Evolutionary conservation across 2,329 filamentous ascomycete genomes (phyloP).

Genomic region (Acephala macrosclerotiorum): DNA sequence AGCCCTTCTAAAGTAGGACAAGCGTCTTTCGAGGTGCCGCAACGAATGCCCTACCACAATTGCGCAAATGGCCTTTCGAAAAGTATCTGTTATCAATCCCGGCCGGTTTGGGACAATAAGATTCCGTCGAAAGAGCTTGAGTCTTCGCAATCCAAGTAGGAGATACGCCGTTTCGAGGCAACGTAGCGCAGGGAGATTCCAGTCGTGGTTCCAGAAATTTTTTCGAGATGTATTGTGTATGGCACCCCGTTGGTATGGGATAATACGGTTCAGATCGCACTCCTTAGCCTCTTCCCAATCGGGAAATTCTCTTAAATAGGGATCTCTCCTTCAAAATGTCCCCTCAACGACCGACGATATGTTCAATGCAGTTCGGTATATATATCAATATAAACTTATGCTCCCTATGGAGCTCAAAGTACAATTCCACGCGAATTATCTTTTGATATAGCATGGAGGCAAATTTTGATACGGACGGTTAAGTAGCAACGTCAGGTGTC

Average conservation of each 20-base stretch:
- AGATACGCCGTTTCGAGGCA: too few relatives aligned
- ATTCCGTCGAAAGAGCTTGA: too few relatives aligned
- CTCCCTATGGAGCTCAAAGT: slow-evolving; percentile 37
- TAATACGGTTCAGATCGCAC: not conserved
- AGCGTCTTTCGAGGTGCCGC: not conserved
- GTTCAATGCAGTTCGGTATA: slow-evolving; percentile 28
- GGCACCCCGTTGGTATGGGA: not conserved
- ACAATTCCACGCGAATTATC: slow-evolving; percentile 27
- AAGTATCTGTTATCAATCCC: too few relatives aligned
- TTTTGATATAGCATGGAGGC: slow-evolving; percentile 33
- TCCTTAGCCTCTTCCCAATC: not conserved
- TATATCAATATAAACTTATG: slow-evolving; percentile 38
- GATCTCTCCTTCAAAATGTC: not conserved
- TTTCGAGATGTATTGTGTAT: not conserved
- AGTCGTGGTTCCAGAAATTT: too few relatives aligned
- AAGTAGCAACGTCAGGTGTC: not conserved
- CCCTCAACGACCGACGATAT: slow-evolving; percentile 23
- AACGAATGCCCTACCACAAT: too few relatives aligned
- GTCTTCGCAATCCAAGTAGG: too few relatives aligned
- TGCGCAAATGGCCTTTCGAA: too few relatives aligned
- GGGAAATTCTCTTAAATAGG: not conserved
- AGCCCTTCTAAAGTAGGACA: not conserved
- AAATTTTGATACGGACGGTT: slow-evolving; percentile 14
- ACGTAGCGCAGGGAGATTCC: too few relatives aligned
- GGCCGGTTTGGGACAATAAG: too few relatives aligned